Evolutionary conservation across 306 rosid genomes (phyloP), one percentile per base, ranked within the genome.

Genomic region (Oxytropis ochrocephala): DNA sequence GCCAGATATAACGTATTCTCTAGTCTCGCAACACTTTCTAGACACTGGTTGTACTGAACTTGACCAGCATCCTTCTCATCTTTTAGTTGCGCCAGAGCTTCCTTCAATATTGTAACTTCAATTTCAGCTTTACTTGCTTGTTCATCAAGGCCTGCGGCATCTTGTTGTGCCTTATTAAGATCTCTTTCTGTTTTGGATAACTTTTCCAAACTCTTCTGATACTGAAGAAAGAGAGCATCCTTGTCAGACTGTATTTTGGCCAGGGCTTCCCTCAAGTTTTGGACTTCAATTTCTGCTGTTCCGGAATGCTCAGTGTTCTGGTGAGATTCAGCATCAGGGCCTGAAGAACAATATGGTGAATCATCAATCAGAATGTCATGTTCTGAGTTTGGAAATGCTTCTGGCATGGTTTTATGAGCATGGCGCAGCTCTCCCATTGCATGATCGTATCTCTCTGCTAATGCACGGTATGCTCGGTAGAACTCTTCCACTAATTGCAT

Each of bases 391-490:
- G 96, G 96, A 83, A 89, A 92, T 59, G 85, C 90, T 84, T 89
- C 86, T 61, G 86, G 89, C 85, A 89, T 89, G 70, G 98, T 84
- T 75, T 82, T 85, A 43, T 92, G 95, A 66, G 96, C 98, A 18
- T 89, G 91, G 38, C 88, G 92, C 50, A 92, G 89, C 84, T 95
- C 99, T 39, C 63, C 96, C 49, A 93, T 95, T 67, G 99, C 97
- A 83, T 91, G 92, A 74, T 89, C 96, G 6, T 95, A 95, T 85
- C 99, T 87, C 86, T 95, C 99, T 17, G 99, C 99, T 57, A 95
- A 80, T 70, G 99, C 99, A 48, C 99, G 97, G 85, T 95, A 95
- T 42, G 99, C 97, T 71, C 97, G 88, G 84, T 95, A 89, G 85
- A 95, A 89, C 85, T 95, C 99, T 82, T 95, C 99, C 43, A 95